These are phyloP conservation scores for Xylaria scruposa DNA, from an alignment of 495 filamentous ascomycete genomes.

Conservation along the genomic window DNA sequence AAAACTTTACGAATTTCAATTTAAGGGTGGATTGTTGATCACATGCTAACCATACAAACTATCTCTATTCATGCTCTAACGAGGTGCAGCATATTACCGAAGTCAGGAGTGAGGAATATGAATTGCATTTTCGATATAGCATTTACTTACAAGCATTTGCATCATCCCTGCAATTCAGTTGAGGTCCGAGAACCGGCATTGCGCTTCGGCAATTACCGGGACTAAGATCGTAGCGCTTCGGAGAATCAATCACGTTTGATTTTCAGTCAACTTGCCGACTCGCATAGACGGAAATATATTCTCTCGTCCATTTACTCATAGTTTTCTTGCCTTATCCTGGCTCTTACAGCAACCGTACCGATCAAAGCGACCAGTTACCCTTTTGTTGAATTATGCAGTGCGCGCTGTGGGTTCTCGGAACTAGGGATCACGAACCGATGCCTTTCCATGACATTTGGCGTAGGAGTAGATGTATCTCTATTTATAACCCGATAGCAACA, in stretches of 20 bases:
- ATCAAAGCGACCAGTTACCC: neutral
- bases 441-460: too few species aligned
- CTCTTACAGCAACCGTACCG: neutral
- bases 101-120: neutral
- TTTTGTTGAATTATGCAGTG: neutral
- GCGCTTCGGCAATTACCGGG: slow-evolving; percentile 15
- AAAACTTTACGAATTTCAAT: neutral
- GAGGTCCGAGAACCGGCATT: slow-evolving; percentile 9
- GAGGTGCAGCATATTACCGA: neutral
- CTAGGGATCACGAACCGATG: slow-evolving; percentile 7
- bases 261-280: neutral
- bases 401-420: slow-evolving; percentile 3
- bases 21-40: neutral
- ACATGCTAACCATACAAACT: neutral
- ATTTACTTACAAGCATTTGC: slow-evolving; percentile 11
- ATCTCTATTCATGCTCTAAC: neutral
- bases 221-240: neutral
- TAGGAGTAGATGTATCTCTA: neutral
- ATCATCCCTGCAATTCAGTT: neutral
- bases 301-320: neutral
- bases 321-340: neutral
- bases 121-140: neutral
- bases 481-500: slow-evolving; percentile 8
- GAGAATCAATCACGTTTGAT: slow-evolving; percentile 9
- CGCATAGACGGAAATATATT: neutral